Evolutionary conservation across 2,329 filamentous ascomycete genomes (phyloP).

Genomic region (Fusarium citri): DNA sequence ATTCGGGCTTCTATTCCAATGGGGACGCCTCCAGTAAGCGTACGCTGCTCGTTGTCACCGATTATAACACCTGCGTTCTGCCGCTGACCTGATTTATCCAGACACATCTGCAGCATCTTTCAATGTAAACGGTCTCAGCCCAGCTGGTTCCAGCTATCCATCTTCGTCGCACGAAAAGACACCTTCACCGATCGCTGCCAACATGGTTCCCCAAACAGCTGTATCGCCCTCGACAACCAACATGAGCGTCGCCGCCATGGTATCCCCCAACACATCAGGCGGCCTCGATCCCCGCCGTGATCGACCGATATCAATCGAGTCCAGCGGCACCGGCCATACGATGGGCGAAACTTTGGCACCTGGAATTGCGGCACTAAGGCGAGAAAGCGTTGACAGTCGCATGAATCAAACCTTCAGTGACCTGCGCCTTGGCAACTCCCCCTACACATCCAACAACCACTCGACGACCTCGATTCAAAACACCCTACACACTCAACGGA

Average conservation of each 20-base stretch:
- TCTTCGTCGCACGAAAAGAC: conserved; percentile 67
- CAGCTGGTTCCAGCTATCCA: conserved; percentile 61
- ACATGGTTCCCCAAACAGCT: conserved; percentile 63
- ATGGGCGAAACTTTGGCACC: conserved; percentile 53
- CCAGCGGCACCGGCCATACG: conserved; percentile 45
- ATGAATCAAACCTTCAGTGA: conserved; percentile 79
- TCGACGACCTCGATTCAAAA: conserved; percentile 81
- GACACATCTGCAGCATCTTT: conserved; percentile 57
- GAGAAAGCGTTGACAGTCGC: conserved; percentile 84
- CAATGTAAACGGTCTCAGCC: conserved; percentile 54
- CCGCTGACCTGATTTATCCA: conserved; percentile 41
- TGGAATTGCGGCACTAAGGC: conserved; percentile 63
- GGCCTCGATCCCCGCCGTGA: conserved; percentile 58
- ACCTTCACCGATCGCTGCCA: conserved; percentile 67
- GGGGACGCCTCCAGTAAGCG: conserved; percentile 58
- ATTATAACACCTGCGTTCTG: conserved; percentile 18
- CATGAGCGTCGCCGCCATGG: conserved; percentile 75
- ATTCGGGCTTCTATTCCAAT: conserved; percentile 60
- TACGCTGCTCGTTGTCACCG: conserved; percentile 45
- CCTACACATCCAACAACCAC: conserved; percentile 81
- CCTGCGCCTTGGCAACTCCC: conserved; percentile 73
- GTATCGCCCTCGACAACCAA: conserved; percentile 67
- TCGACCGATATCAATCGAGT: conserved; percentile 54
- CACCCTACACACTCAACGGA: conserved; percentile 74
- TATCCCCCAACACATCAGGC: conserved; percentile 67